phyloP scores from a whole-genome alignment of 2,329 filamentous ascomycete species.

The Colletotrichum lentis region DNA sequence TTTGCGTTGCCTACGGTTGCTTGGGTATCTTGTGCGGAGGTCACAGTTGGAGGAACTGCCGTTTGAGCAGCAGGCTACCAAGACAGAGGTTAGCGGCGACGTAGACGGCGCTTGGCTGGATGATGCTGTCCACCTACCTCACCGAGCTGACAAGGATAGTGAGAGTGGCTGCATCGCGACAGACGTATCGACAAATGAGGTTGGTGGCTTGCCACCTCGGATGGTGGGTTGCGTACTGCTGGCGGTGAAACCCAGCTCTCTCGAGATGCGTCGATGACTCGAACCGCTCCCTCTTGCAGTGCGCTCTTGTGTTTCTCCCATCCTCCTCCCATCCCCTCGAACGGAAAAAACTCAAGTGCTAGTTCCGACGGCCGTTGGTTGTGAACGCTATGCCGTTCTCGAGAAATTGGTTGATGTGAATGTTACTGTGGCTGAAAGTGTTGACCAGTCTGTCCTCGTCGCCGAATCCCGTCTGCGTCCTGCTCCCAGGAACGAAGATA shows the following conservation, averaged over 20 bases:
- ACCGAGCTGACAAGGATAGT: slow-evolving; percentile 35
- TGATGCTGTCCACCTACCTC: slow-evolving; percentile 26
- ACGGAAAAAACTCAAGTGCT: not conserved
- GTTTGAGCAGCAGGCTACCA: slow-evolving; percentile 25
- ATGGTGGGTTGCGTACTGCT: slow-evolving; percentile 27
- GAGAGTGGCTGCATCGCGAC: slow-evolving; percentile 24
- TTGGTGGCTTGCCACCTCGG: slow-evolving; percentile 25
- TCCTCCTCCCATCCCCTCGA: not conserved
- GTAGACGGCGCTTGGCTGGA: not conserved
- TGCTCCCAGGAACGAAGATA: slow-evolving; percentile 21
- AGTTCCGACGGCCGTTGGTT: not conserved
- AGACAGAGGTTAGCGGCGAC: slow-evolving; percentile 24
- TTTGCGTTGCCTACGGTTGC: not conserved
- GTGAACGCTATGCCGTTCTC: not conserved
- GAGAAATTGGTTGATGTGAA: not conserved
- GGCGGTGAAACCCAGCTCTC: slow-evolving; percentile 20
- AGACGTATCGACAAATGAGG: not conserved
- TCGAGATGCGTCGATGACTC: not conserved
- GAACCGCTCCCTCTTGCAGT: not conserved
- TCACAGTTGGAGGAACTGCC: slow-evolving; percentile 1
- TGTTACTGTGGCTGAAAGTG: slow-evolving; percentile 20
- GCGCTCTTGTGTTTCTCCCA: not conserved
- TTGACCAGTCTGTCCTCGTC: slow-evolving; percentile 8
- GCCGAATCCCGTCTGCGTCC: not conserved
- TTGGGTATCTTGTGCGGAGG: not conserved